Base-by-base conservation (phyloP, 768 basidiomycete genomes). In the Neoboletus brunneissimus region DNA sequence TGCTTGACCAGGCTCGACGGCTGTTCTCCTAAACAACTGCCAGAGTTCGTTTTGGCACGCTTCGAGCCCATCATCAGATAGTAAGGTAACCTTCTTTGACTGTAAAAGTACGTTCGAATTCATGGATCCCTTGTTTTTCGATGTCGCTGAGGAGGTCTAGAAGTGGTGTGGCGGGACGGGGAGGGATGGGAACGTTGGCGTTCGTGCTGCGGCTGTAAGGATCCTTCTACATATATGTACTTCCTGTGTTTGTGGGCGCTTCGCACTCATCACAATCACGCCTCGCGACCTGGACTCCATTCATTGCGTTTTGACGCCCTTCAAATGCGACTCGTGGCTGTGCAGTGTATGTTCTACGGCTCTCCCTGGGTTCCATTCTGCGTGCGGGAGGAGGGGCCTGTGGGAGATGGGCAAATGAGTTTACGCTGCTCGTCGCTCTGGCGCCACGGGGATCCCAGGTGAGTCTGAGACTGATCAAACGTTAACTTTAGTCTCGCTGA, bases 1-100 rank as follows among this genome's bases (percentile, higher is more conserved):
- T 7, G 61, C 64, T 50, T 73, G 72, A 16, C 55, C 45, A 6
- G 71, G 61, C 31, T 72, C 72, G 34, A 72, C 59, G 12, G 72
- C 62, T 5, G 57, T 64, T 23, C 45, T 57, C 49, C 42, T 62
- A 11, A 73, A 57, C 35, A 47, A 46, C 5, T 53, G 38, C 72
- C 72, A 72, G 5, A 73, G 53, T 12, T 50, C 46, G 5, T 52
- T 8, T 15, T 50, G 10, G 25, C 22, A 45, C 22, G 10, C 20
- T 35, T n/a, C 20, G 29, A 5, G 1, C 15, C 2, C 37, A 13
- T 38, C 13, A 18, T 25, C 27, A 15, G 58, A 20, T 5, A 46
- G 18, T 35, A 69, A 40, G 32, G 55, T 53, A 4, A 69, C 45
- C 0, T 51, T 64, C 18, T 56, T 34, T 10, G 68, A 67, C 35